A percentile compares a stretch with the other conserved stretches of the same genome.
phyloP scores from a whole-genome alignment of 768 basidiomycete genomes.

The Naematelia encephala region DNA sequence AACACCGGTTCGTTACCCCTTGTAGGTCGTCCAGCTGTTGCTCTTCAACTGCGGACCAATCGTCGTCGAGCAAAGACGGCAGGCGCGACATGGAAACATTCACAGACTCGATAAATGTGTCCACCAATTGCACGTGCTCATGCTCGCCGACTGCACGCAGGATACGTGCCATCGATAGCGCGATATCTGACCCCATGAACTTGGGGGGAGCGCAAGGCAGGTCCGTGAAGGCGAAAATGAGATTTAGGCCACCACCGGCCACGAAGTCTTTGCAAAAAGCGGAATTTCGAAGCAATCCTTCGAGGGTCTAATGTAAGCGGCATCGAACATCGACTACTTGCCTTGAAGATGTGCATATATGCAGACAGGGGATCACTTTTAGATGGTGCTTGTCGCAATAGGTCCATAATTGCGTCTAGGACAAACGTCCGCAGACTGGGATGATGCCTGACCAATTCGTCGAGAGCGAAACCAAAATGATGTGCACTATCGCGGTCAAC shows the following conservation, averaged over 20 bases:
- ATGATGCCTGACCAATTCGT: slow-evolving; percentile 95
- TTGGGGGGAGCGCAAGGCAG: slow-evolving; percentile 86
- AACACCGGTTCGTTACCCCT: background rate
- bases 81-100: background rate
- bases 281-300: slow-evolving; percentile 89
- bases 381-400: slow-evolving; percentile 4
- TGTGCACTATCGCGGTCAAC: slow-evolving; percentile 91
- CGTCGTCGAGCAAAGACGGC: background rate
- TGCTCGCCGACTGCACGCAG: slow-evolving; percentile 83
- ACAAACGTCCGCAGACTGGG: slow-evolving; percentile 76
- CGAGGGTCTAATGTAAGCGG: slow-evolving; percentile 54
- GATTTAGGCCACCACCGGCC: slow-evolving; percentile 51
- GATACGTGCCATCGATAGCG: slow-evolving; percentile 60
- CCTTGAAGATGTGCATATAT: slow-evolving; percentile 17
- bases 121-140: slow-evolving; percentile 25
- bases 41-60: background rate
- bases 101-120: background rate
- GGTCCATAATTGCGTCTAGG: slow-evolving; percentile 67
- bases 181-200: slow-evolving; percentile 73
- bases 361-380: background rate
- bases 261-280: slow-evolving; percentile 82
- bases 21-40: slow-evolving; percentile 1
- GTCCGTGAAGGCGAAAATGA: slow-evolving; percentile 48
- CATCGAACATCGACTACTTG: slow-evolving; percentile 2
- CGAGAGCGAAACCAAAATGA: slow-evolving; percentile 80